Evolutionary conservation across 257 asterid genomes (phyloP).

Genomic region (Solanum etuberosum): DNA sequence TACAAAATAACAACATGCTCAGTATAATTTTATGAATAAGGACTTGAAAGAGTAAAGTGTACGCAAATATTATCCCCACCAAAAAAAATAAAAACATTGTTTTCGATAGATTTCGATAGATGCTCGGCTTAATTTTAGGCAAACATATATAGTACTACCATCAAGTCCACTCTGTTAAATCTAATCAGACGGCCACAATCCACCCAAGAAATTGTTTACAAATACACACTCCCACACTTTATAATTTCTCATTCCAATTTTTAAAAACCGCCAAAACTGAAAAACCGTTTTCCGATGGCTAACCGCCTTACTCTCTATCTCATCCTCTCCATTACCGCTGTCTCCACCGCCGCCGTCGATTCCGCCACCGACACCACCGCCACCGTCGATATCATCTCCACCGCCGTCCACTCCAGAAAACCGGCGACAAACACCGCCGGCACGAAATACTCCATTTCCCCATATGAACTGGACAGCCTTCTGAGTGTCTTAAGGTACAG

Average conservation of each 20-base stretch:
- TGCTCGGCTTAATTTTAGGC: no score
- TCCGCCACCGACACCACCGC: conserved; percentile 3
- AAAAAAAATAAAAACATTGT: no score
- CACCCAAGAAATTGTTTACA: not conserved
- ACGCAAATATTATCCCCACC: no score
- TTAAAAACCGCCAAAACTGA: conserved; percentile 7
- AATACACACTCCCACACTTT: not conserved
- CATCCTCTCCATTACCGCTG: not conserved
- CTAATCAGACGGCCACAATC: not conserved
- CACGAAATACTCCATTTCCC: not conserved
- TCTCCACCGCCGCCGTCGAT: not conserved
- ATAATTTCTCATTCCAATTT: not conserved
- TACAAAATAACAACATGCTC: no score
- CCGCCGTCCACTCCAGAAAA: conserved; percentile 5
- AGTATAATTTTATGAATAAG: no score
- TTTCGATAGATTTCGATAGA: no score
- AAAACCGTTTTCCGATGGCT: conserved; percentile 1
- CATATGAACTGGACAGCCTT: conserved; percentile 19
- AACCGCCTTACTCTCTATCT: conserved; percentile 9
- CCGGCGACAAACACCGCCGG: not conserved
- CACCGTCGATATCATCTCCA: not conserved
- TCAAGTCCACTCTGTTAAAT: not conserved
- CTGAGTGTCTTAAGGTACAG: conserved; percentile 18
- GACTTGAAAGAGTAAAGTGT: no score
- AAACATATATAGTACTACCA: not conserved